Conservation (phyloP, 202 grass and related monocot genomes). For the Sporobolus alterniflorus region DNA sequence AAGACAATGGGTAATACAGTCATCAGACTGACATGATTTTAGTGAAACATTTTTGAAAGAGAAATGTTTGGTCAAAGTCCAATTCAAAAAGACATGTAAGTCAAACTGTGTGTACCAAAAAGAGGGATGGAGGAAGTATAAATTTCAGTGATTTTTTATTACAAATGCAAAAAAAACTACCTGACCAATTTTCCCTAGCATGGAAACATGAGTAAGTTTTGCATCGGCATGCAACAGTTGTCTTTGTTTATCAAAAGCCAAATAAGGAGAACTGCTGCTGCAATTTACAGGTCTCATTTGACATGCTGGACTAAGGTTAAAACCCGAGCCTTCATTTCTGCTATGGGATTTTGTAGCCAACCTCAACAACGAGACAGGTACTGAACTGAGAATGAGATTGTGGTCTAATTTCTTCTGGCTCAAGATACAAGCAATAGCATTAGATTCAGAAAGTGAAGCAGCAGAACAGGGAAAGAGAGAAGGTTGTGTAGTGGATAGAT, state of each 20-base stretch:
- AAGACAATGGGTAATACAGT: neutral
- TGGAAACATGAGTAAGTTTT: slow-evolving; percentile 1
- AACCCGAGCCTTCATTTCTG: neutral
- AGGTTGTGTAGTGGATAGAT: neutral
- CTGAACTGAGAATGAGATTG: neutral
- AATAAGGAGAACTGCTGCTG: neutral
- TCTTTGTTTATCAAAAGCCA: neutral
- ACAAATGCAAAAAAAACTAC: neutral
- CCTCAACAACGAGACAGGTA: slow-evolving; percentile 14
- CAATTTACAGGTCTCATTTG: neutral
- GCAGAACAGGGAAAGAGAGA: neutral
- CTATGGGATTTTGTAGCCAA: neutral
- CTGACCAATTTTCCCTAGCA: neutral
- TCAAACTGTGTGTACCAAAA: no score
- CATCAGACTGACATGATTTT: neutral
- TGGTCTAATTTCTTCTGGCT: neutral
- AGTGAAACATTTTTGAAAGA: neutral
- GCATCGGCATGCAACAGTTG: neutral
- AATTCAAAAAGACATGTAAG: neutral
- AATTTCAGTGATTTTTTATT: no score
- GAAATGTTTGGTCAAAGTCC: neutral
- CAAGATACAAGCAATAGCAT: neutral
- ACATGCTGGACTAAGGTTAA: neutral
- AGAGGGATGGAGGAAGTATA: no score
- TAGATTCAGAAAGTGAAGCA: neutral